Conservation (phyloP, 768 basidiomycete genomes). For the Amanita fuliginea region DNA sequence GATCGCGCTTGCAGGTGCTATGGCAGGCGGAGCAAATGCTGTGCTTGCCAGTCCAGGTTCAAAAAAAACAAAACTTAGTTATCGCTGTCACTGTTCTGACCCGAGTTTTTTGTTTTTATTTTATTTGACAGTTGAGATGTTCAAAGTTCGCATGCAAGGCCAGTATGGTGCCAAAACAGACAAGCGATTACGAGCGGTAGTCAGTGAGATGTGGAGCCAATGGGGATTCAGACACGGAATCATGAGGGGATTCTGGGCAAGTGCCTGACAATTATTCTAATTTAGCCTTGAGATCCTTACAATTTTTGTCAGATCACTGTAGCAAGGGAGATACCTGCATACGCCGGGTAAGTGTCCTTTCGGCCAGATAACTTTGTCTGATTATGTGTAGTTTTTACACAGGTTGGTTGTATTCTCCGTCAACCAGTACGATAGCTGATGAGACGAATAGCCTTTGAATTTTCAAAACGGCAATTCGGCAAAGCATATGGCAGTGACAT, state of each 20-base stretch:
- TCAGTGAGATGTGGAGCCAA: conserved; percentile 73
- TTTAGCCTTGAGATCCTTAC: not conserved
- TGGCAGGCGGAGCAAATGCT: conserved; percentile 89
- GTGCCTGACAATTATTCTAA: not conserved
- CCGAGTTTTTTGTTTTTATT: no score
- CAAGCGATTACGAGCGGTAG: conserved; percentile 62
- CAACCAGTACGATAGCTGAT: conserved; percentile 2
- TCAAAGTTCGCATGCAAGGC: conserved; percentile 97
- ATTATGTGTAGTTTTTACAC: conserved; percentile 48
- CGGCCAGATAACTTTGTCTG: not conserved
- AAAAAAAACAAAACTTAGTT: conserved; percentile 8
- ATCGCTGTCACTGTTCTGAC: not conserved
- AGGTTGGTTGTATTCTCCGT: conserved; percentile 21
- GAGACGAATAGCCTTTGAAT: conserved; percentile 66
- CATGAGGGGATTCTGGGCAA: conserved; percentile 95
- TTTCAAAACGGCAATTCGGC: conserved; percentile 68
- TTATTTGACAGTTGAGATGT: conserved; percentile 72
- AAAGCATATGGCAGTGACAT: conserved; percentile 51
- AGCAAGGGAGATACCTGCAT: conserved; percentile 90
- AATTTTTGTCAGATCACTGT: conserved; percentile 59
- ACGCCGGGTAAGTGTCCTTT: conserved; percentile 54
- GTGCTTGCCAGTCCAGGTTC: conserved; percentile 83
- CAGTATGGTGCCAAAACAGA: conserved; percentile 80
- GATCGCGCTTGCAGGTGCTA: conserved; percentile 75
- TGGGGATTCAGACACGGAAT: conserved; percentile 84